Evolutionary conservation across 179 eudicot species (phyloP), one percentile per base, ranked within the genome.

Genomic region (Pouteria campechiana): DNA sequence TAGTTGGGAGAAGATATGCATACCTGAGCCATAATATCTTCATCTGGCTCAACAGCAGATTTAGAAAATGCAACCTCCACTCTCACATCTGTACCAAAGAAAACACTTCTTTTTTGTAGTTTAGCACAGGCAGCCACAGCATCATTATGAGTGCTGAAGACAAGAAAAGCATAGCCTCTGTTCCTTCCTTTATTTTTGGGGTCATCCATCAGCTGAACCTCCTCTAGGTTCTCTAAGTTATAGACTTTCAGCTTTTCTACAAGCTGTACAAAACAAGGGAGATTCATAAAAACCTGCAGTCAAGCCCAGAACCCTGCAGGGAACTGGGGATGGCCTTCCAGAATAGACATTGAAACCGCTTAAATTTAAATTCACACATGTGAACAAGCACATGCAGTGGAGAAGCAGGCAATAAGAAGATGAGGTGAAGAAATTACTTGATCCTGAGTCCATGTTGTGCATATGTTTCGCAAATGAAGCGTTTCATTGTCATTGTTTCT

Each of bases 1-100:
- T 14, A 54, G 50, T 25, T 4, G 24, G 37, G 41, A 44, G 41
- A 34, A 32, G 49, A 48, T 48, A 59, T 41, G 37, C 41, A 56
- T 76, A 90, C 98, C 94, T 90, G 93, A 21, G 98, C 72, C 98
- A 90, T 90, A 51, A 86, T 71, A 61, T 90, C 95, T 74, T 90
- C 93, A 54, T 95, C 95, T 42, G 95, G 93, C 52, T 90, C 93
- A 60, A 90, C 64, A 65, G 86, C 81, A 31, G 98, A 86, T 62
- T 86, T 95, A 21, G 93, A 95, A 74, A 90, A 90, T 21, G 98
- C 85, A 54, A 90, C 94, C 65, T 79, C 86, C 33, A 95, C 95
- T 35, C 95, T 79, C 69, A 81, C 76, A 60, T 86, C 95, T 60
- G 76, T 75, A 52, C 98, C 98, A 67, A 86, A 82, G 32, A 67